These are phyloP conservation scores for Pleurozium schreberi DNA, from an alignment of 225 moss, liverwort and hornwort species.

Conservation along the genomic window DNA sequence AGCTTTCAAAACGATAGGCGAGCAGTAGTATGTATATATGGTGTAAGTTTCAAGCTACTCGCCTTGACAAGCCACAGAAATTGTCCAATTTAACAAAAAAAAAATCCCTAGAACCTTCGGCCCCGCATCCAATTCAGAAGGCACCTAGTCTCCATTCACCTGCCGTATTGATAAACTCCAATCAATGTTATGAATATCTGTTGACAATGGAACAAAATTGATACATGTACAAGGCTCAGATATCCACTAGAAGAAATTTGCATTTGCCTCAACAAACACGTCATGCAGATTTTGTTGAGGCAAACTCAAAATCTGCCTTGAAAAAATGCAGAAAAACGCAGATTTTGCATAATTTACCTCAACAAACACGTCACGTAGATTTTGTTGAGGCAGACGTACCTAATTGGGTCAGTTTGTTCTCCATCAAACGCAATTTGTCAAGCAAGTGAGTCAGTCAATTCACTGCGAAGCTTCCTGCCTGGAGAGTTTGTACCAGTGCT, in stretches of 20 bases:
- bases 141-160: not conserved
- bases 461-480: too few species aligned
- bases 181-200: not conserved
- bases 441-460: not conserved
- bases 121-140: not conserved
- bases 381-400: too few species aligned
- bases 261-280: too few species aligned
- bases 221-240: too few species aligned
- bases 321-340: too few species aligned
- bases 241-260: too few species aligned
- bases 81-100: not conserved
- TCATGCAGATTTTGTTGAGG: too few species aligned
- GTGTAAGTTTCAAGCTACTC: not conserved
- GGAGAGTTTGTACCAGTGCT: not conserved
- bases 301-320: too few species aligned
- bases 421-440: not conserved
- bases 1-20: not conserved
- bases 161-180: not conserved
- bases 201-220: too few species aligned
- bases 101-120: too few species aligned
- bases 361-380: too few species aligned
- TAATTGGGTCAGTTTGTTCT: not conserved
- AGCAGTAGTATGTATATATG: not conserved
- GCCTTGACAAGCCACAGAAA: not conserved
- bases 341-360: too few species aligned